Conservation (phyloP, 1,284 basidiomycete species). For the Paramarasmius palmivorus region DNA sequence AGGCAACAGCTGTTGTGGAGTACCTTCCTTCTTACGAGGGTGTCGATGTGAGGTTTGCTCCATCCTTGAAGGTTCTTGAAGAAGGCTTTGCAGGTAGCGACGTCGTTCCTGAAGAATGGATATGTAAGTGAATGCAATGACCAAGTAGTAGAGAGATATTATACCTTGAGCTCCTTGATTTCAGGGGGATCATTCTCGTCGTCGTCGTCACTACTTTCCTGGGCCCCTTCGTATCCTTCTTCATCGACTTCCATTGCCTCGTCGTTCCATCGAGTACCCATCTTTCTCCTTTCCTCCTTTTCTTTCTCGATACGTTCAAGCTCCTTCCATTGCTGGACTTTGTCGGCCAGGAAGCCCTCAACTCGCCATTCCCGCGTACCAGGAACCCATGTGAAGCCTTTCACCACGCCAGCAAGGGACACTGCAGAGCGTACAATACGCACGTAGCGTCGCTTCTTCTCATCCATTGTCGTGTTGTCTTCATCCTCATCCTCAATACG, state of each 20-base stretch:
- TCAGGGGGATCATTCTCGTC: constrained; percentile 72
- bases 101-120: constrained; percentile 55
- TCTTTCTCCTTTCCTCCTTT: constrained; percentile 64
- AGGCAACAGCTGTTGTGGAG: constrained; percentile 44
- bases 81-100: constrained; percentile 60
- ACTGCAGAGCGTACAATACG: constrained; percentile 75
- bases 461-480: constrained; percentile 37
- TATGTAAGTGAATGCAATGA: constrained; percentile 9
- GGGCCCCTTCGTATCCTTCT: constrained; percentile 38
- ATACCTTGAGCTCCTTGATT: constrained; percentile 75
- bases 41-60: constrained; percentile 37
- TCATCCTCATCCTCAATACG: constrained; percentile 74
- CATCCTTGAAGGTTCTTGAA: constrained; percentile 37
- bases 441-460: constrained; percentile 60
- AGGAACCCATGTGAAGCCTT: constrained; percentile 74
- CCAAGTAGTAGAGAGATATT: constrained; percentile 18
- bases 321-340: constrained; percentile 71
- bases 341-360: constrained; percentile 66
- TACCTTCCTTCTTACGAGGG: constrained; percentile 27
- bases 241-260: constrained; percentile 74
- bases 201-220: constrained; percentile 44
- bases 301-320: constrained; percentile 65
- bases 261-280: constrained; percentile 60
- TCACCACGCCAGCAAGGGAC: constrained; percentile 68
- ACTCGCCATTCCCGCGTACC: constrained; percentile 67